Base-by-base conservation (phyloP, 2,329 filamentous ascomycete genomes). In the Trichophyton benhamiae region DNA sequence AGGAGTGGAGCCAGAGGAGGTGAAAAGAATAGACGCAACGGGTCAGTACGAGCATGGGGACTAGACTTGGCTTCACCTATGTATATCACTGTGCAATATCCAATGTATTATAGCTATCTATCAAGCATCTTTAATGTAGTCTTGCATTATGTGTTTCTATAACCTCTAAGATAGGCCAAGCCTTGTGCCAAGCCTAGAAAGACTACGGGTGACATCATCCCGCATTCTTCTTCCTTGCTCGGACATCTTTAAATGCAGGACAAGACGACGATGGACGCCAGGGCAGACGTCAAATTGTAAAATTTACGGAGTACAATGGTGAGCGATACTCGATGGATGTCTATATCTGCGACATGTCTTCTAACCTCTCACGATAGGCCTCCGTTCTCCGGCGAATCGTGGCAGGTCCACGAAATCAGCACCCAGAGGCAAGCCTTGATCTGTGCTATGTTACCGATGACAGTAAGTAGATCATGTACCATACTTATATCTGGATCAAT, bases 401-500 rank as follows among this genome's bases (percentile, higher is more conserved):
- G 64, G 91, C 94, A 52, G 87, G 91, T 8, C 92, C 94, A 11
- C 85, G 94, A 66, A 80, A 86, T 63, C 84, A 87, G 68, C 91
- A 97, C 72, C 82, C 88, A 33, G 92, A 96, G 77, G 87, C 92
- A 6, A 88, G 88, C 4, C 81, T 99, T 27, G 94, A 99, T 72
- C 82, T 99, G 52, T 97, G 92, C 79, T 99, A 99, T 75, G 91
- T 97, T 41, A 95, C 91, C 0, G 85, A 91, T 69, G 84, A 88
- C 69, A 89, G 72, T 78, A 67, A 63, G 68, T 49, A 62, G 58
- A 27, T 52, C 41, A 13, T 13, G 8, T 38, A 38, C 48, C n/a
- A 52, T 9, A 49, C 58, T 60, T 30, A 38, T 38, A 38, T n/a
- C 27, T 42, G 8, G 22, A 25, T 27, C 13, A 27, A 15, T 20